A percentile compares a stretch with the other conserved stretches of the same genome.
Evolutionary conservation across 2,329 filamentous ascomycete species (phyloP).

Genomic region (Arthroderma sp.): DNA sequence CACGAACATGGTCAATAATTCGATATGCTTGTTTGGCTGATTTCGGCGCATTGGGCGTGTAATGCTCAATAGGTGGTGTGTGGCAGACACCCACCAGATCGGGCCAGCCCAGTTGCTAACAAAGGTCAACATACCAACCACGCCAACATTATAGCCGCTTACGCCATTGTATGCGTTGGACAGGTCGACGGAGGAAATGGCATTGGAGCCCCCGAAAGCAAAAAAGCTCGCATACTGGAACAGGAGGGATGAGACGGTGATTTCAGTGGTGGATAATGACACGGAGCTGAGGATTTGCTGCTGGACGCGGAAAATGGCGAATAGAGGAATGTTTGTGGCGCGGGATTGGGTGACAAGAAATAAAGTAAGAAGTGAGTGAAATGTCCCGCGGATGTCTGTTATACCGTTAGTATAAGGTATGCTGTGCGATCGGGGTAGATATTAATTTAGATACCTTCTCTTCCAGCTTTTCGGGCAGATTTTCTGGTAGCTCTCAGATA

Average conservation of each 20-base stretch:
- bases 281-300: constrained; percentile 41
- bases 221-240: constrained; percentile 80
- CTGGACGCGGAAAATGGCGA: constrained; percentile 59
- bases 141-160: constrained; percentile 62
- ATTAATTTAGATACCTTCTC: not conserved
- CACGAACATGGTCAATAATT: constrained; percentile 58
- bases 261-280: constrained; percentile 39
- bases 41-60: constrained; percentile 10
- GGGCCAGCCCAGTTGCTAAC: constrained; percentile 83
- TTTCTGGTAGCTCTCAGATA: constrained; percentile 12
- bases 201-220: constrained; percentile 78
- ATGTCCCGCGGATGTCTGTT: constrained; percentile 18
- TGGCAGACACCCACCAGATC: constrained; percentile 70
- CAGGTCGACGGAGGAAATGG: constrained; percentile 89
- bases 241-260: constrained; percentile 60
- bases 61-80: constrained; percentile 25
- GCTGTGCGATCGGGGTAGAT: not conserved
- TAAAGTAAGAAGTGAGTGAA: constrained; percentile 62
- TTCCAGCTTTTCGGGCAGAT: not conserved
- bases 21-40: constrained; percentile 24
- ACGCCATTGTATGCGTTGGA: constrained; percentile 94
- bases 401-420: not conserved
- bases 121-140: constrained; percentile 75
- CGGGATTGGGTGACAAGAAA: constrained; percentile 80
- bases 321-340: constrained; percentile 71